These are phyloP conservation scores for Dalbergia oliveri DNA, from an alignment of 306 rosid species.

Conservation along the genomic window DNA sequence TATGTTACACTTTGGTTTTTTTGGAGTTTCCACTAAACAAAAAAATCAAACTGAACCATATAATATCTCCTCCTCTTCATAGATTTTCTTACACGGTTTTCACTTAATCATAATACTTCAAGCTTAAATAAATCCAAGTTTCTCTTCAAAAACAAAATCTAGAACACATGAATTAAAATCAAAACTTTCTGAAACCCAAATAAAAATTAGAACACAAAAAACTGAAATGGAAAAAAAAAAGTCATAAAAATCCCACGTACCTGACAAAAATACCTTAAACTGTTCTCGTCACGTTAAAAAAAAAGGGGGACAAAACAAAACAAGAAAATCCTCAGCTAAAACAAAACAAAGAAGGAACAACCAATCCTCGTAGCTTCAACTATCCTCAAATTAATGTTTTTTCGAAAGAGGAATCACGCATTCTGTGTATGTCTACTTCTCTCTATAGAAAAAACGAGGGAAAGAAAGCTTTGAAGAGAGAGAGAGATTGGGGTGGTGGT, in stretches of 20 bases:
- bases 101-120: slow-evolving; percentile 23
- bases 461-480: slow-evolving; percentile 44
- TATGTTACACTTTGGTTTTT: not conserved
- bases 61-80: slow-evolving; percentile 5
- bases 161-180: slow-evolving; percentile 26
- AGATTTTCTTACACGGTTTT: not conserved
- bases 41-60: slow-evolving; percentile 40
- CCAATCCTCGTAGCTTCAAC: slow-evolving; percentile 40
- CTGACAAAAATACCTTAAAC: slow-evolving; percentile 45
- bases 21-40: slow-evolving; percentile 26
- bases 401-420: slow-evolving; percentile 36
- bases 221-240: not conserved
- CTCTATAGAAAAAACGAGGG: slow-evolving; percentile 50
- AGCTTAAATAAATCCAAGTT: slow-evolving; percentile 6
- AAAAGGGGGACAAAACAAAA: not conserved
- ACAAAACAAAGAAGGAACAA: not conserved
- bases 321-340: not conserved
- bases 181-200: slow-evolving; percentile 6
- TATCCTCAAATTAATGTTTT: slow-evolving; percentile 33
- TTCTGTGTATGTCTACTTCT: slow-evolving; percentile 49
- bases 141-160: not conserved
- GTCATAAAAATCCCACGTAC: slow-evolving; percentile 56
- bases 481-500: slow-evolving; percentile 42
- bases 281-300: slow-evolving; percentile 4
- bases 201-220: not conserved